These are phyloP conservation scores for Plantago elongata DNA, from an alignment of 257 asterid genomes.

Conservation along the genomic window DNA sequence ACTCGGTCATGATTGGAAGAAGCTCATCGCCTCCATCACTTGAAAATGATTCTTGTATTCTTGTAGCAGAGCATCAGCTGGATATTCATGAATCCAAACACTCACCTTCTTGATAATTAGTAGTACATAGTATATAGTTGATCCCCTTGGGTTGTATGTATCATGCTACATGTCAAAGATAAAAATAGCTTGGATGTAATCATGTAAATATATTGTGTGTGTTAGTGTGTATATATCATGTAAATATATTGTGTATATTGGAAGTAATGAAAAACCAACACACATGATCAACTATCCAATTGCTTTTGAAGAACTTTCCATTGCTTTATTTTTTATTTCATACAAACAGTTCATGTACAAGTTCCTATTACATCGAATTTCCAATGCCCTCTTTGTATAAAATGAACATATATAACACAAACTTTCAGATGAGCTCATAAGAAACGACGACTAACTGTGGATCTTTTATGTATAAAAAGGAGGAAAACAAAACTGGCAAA, in stretches of 20 bases:
- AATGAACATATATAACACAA: neutral
- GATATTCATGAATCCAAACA: conserved; percentile 60
- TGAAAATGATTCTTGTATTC: conserved; percentile 78
- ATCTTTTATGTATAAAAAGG: neutral
- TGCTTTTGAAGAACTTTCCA: too few species aligned
- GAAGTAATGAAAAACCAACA: too few species aligned
- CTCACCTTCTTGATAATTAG: conserved; percentile 50
- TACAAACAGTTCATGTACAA: neutral
- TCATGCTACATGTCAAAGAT: too few species aligned
- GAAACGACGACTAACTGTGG: neutral
- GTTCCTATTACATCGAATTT: neutral
- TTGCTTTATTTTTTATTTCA: too few species aligned
- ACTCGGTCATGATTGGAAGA: conserved; percentile 32
- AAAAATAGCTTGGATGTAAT: too few species aligned
- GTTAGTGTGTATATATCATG: too few species aligned
- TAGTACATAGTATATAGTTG: too few species aligned
- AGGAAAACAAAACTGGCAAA: neutral
- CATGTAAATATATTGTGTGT: too few species aligned
- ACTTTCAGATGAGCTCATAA: neutral
- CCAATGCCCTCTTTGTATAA: neutral
- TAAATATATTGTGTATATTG: too few species aligned
- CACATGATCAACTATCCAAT: too few species aligned
- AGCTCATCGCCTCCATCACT: conserved; percentile 33
- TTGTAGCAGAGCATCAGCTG: conserved; percentile 84
- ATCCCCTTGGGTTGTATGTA: too few species aligned